Evolutionary conservation across 2,329 filamentous ascomycete genomes (phyloP), one percentile per base, ranked within the genome.

Genomic region (Clonostachys rhizophaga): DNA sequence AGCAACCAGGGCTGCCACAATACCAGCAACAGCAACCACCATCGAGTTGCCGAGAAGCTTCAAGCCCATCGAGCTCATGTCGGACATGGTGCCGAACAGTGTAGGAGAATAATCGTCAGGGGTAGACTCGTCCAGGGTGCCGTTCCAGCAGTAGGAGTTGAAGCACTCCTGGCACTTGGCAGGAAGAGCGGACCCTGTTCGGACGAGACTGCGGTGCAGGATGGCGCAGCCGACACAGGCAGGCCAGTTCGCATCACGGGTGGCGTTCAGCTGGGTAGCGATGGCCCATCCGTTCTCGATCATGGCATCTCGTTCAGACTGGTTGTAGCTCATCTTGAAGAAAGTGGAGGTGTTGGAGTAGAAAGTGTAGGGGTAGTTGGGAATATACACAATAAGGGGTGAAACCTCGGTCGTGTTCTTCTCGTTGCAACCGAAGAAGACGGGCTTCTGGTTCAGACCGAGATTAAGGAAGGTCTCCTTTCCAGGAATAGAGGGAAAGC

Each of bases 161-260:
- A 96, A 97, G 70, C 94, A 99, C 44, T 75, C 59, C 40, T 69
- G 73, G 70, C 94, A 99, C 10, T 80, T 81, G 1, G 78, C 73
- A 0, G 92, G 92, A 2, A 91, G 75, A 0, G 69, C 52, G 1
- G 86, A 86, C 16, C 76, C 74, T 1, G 89, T 92, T 44, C 89
- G 79, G 50, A 82, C 74, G 54, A 94, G 79, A 55, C 85, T 90
- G 51, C 92, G 81, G 46, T 79, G 81, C 14, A 97, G 75, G 37
- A 95, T 84, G 6, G 92, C 94, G 66, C 94, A 99, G 18, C 85
- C 90, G 5, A 96, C 86, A 57, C 92, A 99, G 2, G 82, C 75
- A 1, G 86, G 76, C 92, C 94, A 99, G 52, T 86, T 67, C 4
- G 67, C 56, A 62, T 95, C 86, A 4, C 84, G 61, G 1, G 89